phyloP scores from a whole-genome alignment of 163 green algal genomes.

The Volvox carteri region DNA sequence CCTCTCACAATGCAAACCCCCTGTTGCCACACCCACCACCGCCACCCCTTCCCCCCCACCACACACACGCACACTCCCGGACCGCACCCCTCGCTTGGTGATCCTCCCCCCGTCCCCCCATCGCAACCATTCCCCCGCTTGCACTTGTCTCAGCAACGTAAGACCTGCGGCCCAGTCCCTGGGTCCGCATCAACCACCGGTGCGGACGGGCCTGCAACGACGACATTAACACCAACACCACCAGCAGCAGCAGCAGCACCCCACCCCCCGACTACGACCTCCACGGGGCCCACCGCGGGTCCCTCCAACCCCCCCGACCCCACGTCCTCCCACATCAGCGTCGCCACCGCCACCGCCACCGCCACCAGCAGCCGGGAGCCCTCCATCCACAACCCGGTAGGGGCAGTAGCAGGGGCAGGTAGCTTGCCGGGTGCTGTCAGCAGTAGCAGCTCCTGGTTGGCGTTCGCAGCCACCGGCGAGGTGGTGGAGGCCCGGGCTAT shows the following conservation, averaged over 20 bases:
- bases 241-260: not conserved
- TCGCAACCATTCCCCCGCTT: not conserved
- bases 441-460: not conserved
- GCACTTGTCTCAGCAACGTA: conserved; percentile 44
- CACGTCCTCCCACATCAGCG: conserved; percentile 7
- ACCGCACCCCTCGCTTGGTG: no score
- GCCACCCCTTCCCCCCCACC: no score
- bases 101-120: not conserved
- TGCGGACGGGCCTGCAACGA: no score
- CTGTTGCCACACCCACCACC: no score
- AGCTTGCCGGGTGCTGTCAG: not conserved
- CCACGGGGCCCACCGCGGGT: not conserved
- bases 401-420: not conserved
- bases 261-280: not conserved
- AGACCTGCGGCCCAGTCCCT: not conserved
- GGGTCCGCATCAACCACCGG: not conserved
- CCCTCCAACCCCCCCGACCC: not conserved
- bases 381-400: not conserved
- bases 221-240: no score
- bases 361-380: conserved; percentile 13
- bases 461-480: not conserved
- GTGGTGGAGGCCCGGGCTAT: conserved; percentile 48
- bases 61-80: not conserved
- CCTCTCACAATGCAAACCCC: no score
- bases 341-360: no score